Percentiles rank a stretch among this genome's conserved stretches.
Conservation (phyloP, 306 rosid genomes). For the Gynostemma pentaphyllum region DNA sequence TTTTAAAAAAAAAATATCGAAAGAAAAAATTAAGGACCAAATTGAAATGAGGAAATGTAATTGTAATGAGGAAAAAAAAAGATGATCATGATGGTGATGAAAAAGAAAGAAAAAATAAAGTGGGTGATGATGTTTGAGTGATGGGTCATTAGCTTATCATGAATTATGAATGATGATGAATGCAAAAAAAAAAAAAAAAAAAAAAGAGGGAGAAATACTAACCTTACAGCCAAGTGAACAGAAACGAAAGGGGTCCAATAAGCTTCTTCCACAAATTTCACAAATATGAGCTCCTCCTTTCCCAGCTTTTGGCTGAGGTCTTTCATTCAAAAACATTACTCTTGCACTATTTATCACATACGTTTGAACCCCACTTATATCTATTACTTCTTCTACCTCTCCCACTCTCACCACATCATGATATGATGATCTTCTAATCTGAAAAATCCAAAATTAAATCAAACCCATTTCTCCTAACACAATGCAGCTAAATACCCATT, state of each 20-base stretch:
- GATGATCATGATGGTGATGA: conserved; percentile 26
- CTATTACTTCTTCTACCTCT: conserved; percentile 64
- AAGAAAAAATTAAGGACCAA: neutral
- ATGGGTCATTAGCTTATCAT: conserved; percentile 42
- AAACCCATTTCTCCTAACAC: neutral
- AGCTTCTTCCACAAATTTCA: conserved; percentile 80
- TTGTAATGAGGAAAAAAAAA: no score
- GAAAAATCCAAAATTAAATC: neutral
- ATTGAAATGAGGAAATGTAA: no score
- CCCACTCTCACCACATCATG: conserved; percentile 85
- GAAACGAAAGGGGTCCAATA: conserved; percentile 81
- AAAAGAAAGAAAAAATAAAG: conserved; percentile 32
- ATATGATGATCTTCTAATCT: conserved; percentile 89
- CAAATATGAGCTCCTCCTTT: conserved; percentile 74
- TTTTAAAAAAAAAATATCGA: no score
- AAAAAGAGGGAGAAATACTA: conserved; percentile 5
- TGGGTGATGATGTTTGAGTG: conserved; percentile 53
- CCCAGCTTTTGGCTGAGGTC: conserved; percentile 85
- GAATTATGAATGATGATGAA: conserved; percentile 16
- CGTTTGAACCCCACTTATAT: conserved; percentile 80
- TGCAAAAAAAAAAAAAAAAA: conserved; percentile 12
- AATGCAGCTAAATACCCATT: conserved; percentile 5
- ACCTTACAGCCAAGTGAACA: conserved; percentile 99
- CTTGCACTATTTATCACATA: conserved; percentile 91
- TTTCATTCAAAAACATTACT: conserved; percentile 81